These are phyloP conservation scores for Yamadazyma dushanensis DNA, from an alignment of 1,139 yeast species.

Conservation along the genomic window DNA sequence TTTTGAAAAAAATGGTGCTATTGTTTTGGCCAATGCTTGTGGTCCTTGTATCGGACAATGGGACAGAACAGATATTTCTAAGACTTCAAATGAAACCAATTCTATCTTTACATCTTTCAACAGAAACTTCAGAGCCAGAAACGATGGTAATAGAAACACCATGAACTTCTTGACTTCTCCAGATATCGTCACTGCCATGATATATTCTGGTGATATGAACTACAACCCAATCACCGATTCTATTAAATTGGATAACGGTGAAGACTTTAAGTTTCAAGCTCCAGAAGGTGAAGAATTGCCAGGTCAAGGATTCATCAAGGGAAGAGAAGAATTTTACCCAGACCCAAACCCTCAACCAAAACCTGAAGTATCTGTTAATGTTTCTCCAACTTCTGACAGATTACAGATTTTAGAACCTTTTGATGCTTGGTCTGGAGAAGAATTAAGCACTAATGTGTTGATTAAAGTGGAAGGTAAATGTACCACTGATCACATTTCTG, in stretches of 20 bases:
- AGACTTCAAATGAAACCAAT: conserved; percentile 64
- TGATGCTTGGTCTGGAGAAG: conserved; percentile 81
- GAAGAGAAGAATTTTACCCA: conserved; percentile 84
- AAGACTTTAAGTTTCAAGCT: conserved; percentile 68
- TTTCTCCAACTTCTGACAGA: conserved; percentile 70
- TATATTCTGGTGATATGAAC: conserved; percentile 84
- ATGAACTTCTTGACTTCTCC: conserved; percentile 97
- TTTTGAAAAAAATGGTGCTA: conserved; percentile 83
- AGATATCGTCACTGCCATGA: conserved; percentile 95
- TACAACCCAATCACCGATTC: conserved; percentile 87
- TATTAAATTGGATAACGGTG: conserved; percentile 64
- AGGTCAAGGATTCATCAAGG: conserved; percentile 71
- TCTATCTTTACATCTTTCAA: conserved; percentile 95
- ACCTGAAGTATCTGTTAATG: conserved; percentile 66
- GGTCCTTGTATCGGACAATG: conserved; percentile 99
- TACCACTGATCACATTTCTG: conserved; percentile 97
- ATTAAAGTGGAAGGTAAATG: conserved; percentile 96
- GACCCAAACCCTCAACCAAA: conserved; percentile 73
- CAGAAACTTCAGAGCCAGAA: conserved; percentile 95
- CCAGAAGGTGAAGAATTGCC: conserved; percentile 90
- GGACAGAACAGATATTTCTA: conserved; percentile 75
- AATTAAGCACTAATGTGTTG: conserved; percentile 70
- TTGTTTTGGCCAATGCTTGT: conserved; percentile 94
- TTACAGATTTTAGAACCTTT: conserved; percentile 89
- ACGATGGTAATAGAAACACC: conserved; percentile 95